phyloP scores from a whole-genome alignment of 305 asterid genomes.

The Caryopteris hybrid region DNA sequence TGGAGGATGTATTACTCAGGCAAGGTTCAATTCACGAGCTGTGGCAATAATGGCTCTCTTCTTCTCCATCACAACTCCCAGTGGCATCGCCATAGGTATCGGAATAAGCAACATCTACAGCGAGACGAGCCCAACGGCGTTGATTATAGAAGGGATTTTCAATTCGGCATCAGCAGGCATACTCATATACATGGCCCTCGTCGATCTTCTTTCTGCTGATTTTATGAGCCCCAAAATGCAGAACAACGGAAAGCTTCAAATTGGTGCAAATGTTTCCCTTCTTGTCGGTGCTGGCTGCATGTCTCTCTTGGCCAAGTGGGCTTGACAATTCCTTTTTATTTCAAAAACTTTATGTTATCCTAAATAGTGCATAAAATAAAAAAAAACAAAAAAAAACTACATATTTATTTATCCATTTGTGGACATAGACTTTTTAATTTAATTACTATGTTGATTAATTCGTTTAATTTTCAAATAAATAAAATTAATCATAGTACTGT shows the following conservation, averaged over 20 bases:
- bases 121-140: constrained; percentile 44
- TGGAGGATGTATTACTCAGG: no score
- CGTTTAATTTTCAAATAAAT: no score
- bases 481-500: no score
- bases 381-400: no score
- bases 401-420: no score
- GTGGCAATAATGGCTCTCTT: not conserved
- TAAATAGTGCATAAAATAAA: no score
- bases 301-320: constrained; percentile 65
- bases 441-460: no score
- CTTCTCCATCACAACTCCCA: not conserved
- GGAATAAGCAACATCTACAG: constrained; percentile 26
- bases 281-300: constrained; percentile 58
- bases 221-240: constrained; percentile 54
- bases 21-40: not conserved
- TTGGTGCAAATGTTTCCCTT: constrained; percentile 40
- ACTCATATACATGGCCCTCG: constrained; percentile 50
- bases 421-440: no score
- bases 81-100: not conserved
- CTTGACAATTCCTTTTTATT: constrained; percentile 13
- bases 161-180: constrained; percentile 55
- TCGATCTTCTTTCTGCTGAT: constrained; percentile 51
- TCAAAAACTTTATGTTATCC: no score
- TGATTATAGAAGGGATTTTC: constrained; percentile 42
- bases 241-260: constrained; percentile 33